Conservation (phyloP, 345 rosid genomes). For the Citrus maxima region DNA sequence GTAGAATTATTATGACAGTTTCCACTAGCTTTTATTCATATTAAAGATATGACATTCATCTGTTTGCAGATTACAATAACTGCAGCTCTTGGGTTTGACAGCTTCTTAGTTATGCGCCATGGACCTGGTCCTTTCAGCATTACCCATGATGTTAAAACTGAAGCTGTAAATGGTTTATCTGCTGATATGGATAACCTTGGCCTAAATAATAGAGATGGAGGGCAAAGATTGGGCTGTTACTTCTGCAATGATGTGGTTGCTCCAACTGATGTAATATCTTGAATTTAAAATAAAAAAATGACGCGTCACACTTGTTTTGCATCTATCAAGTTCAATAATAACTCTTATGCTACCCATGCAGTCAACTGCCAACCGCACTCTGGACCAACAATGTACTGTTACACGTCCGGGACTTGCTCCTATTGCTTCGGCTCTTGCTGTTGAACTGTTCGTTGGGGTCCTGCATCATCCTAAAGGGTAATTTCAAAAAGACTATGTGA, state of each 20-base stretch:
- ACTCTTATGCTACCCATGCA: conserved; percentile 28
- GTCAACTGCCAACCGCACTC: conserved; percentile 91
- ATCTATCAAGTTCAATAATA: conserved; percentile 8
- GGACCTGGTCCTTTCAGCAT: conserved; percentile 73
- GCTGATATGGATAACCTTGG: conserved; percentile 41
- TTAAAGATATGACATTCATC: background rate
- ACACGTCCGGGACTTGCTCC: conserved; percentile 97
- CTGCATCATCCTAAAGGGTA: conserved; percentile 90
- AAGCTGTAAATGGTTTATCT: conserved; percentile 27
- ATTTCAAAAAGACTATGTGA: conserved; percentile 14
- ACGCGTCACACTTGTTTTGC: conserved; percentile 1
- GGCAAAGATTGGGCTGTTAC: conserved; percentile 87
- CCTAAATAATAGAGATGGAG: conserved; percentile 28
- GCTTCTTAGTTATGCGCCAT: conserved; percentile 97
- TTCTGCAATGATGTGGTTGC: conserved; percentile 97
- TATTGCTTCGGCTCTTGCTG: conserved; percentile 87
- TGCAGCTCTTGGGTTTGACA: conserved; percentile 94
- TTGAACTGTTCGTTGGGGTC: conserved; percentile 77
- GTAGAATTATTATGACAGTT: background rate
- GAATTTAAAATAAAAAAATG: conserved; percentile 1
- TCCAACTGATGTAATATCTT: conserved; percentile 77
- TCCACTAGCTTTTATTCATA: background rate
- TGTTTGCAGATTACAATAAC: conserved; percentile 71
- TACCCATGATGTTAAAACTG: conserved; percentile 28
- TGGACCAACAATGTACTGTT: conserved; percentile 98